Conservation (phyloP, 1,284 basidiomycete genomes). For the Puccinia novopanici region DNA sequence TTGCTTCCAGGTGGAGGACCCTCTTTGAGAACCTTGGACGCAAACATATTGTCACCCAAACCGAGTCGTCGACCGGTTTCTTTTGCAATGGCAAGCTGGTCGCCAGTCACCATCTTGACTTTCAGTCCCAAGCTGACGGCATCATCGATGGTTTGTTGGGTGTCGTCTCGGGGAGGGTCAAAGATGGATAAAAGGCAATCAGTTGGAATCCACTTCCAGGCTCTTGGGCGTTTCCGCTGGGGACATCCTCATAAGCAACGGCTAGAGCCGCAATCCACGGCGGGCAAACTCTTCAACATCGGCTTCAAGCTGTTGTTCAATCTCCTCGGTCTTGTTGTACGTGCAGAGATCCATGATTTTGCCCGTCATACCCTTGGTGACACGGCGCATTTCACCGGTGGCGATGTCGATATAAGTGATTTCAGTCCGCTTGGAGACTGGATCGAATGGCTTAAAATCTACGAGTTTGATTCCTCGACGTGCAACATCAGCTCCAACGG, state of each 20-base stretch:
- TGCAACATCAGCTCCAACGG: constrained; percentile 74
- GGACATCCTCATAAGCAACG: constrained; percentile 88
- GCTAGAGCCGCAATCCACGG: constrained; percentile 97
- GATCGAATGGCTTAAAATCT: constrained; percentile 99
- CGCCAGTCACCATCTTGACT: constrained; percentile 99
- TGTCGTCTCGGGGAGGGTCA: constrained; percentile 95
- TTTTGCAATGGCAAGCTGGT: constrained; percentile 98
- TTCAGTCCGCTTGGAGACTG: constrained; percentile 97
- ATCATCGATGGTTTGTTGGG: constrained; percentile 98
- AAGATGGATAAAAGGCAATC: constrained; percentile 94
- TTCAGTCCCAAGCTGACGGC: constrained; percentile 91
- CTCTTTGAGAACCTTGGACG: constrained; percentile 89
- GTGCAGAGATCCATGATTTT: constrained; percentile 74
- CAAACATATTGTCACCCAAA: constrained; percentile 94
- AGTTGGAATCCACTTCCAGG: constrained; percentile 95
- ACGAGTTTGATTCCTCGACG: constrained; percentile 90
- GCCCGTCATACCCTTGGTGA: constrained; percentile 99
- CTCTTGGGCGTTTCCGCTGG: constrained; percentile 63
- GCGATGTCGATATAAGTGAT: constrained; percentile 94
- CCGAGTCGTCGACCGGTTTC: constrained; percentile 97
- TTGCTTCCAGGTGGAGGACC: constrained; percentile 75
- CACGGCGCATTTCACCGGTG: constrained; percentile 90
- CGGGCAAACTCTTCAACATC: constrained; percentile 93
- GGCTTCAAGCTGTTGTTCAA: constrained; percentile 86
- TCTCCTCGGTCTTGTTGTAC: constrained; percentile 89